Conservation (phyloP, 2,329 filamentous ascomycete genomes). For the Lecanicillium sp. region DNA sequence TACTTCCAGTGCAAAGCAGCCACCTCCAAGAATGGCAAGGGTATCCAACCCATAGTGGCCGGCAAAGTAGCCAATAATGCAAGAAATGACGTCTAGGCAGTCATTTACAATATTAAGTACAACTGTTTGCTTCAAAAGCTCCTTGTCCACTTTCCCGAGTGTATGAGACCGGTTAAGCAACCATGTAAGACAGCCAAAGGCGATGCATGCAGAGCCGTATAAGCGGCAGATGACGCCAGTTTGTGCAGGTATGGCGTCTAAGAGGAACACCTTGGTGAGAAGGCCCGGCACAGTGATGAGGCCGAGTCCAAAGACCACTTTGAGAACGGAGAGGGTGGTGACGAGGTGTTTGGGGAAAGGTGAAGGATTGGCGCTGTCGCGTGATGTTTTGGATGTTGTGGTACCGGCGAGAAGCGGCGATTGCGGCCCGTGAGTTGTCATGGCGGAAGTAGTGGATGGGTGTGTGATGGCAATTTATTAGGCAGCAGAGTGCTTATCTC, state of each 20-base stretch:
- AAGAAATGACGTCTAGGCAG: neutral
- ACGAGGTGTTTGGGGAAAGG: no score
- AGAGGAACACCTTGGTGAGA: neutral
- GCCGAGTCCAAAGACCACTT: neutral
- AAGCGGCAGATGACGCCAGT: slow-evolving; percentile 1
- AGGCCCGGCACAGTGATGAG: neutral
- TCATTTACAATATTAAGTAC: neutral
- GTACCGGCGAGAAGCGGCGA: no score
- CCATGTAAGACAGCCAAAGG: neutral
- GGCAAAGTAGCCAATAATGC: neutral
- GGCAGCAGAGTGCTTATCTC: no score
- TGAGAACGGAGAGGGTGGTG: neutral
- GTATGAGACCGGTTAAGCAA: neutral
- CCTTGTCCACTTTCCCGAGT: neutral
- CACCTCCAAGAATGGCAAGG: neutral
- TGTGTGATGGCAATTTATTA: no score
- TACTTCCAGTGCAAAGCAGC: neutral
- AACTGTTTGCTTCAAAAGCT: neutral
- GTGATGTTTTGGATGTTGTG: no score
- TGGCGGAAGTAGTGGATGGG: no score
- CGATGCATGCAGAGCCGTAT: neutral
- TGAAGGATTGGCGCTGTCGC: no score
- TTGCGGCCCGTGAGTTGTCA: no score
- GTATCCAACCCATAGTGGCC: neutral
- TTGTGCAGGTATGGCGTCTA: neutral